A percentile compares a stretch with the other conserved stretches of the same genome.
Evolutionary conservation across 768 basidiomycete species (phyloP).

Genomic region (Tephrocybe sp.): DNA sequence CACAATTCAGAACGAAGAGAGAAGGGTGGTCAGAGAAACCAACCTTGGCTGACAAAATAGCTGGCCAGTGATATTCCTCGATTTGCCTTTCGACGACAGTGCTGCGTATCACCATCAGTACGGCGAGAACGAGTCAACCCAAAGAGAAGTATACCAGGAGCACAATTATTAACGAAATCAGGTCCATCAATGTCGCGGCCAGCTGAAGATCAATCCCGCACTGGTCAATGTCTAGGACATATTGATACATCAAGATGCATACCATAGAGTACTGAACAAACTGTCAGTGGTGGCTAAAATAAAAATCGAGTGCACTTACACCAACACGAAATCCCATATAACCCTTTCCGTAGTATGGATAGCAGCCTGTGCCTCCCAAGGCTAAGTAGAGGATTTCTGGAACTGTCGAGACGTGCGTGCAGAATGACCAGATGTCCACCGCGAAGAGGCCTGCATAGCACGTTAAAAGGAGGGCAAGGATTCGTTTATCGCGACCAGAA

Average conservation of each 20-base stretch:
- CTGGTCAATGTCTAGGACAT: background rate
- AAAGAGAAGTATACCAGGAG: constrained; percentile 24
- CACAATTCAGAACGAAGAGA: background rate
- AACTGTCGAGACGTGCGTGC: constrained; percentile 21
- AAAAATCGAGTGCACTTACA: constrained; percentile 21
- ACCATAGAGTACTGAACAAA: constrained; percentile 21
- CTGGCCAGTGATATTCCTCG: constrained; percentile 31
- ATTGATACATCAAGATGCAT: background rate
- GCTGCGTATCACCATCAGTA: constrained; percentile 18
- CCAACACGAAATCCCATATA: constrained; percentile 31
- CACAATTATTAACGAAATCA: constrained; percentile 34
- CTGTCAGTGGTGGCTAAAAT: background rate
- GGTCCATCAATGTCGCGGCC: constrained; percentile 37
- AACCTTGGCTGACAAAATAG: constrained; percentile 40
- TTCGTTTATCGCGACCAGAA: constrained; percentile 30
- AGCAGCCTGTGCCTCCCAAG: constrained; percentile 34
- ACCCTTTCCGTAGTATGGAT: constrained; percentile 34
- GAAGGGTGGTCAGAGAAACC: background rate
- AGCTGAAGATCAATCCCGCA: constrained; percentile 18
- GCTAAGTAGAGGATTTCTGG: constrained; percentile 23
- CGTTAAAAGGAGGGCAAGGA: constrained; percentile 28
- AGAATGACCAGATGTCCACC: constrained; percentile 38
- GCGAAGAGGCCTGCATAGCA: constrained; percentile 32
- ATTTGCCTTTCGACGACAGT: constrained; percentile 27
- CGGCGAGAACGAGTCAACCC: background rate